Base-by-base conservation (phyloP, 495 filamentous ascomycete species). In the Aspergillus olivimuriae region DNA sequence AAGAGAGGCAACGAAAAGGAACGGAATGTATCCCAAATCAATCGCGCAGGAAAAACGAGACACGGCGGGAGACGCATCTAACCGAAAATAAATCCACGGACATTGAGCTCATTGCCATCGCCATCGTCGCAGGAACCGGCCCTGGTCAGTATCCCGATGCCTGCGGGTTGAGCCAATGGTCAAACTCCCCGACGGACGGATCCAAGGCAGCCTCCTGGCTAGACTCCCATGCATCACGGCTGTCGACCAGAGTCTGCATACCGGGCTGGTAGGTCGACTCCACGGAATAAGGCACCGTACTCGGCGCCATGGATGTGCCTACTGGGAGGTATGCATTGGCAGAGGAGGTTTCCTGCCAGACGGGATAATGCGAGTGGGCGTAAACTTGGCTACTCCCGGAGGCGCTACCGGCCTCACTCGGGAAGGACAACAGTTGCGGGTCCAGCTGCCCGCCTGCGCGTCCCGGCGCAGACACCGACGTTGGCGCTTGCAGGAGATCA, bases 401-500 rank as follows among this genome's bases (percentile, higher is more conserved):
- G n/a, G 14, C 38, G 5, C 42, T 36, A 9, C 36, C 17, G 15
- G 50, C 17, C 24, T 49, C 49, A 21, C 48, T 46, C 22, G 66
- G 55, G 12, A 68, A 64, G 22, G 46, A 49, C 28, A 66, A 44
- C 38, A 73, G 60, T 34, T 66, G 63, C 20, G 74, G 74, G 34
- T 78, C 73, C 26, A 77, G 48, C 48, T 73, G 66, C 12, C 50
- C 51, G 9, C 48, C 48, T 20, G 49, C 36, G 23, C 54, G 42
- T 26, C 39, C 40, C 14, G 60, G 37, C 18, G 50, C 39, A 21
- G 61, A 33, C 1, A 57, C 47, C 7, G 47, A 41, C 9, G 56
- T 48, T 7, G 58, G 61, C 14, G 62, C 58, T 32, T 71, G 69
- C 28, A 80, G 61, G 34, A 80, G 61, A 23, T 81, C 78, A 32